These are phyloP conservation scores for Diaporthe amygdali DNA, from an alignment of 2,329 filamentous ascomycete species.

Conservation along the genomic window DNA sequence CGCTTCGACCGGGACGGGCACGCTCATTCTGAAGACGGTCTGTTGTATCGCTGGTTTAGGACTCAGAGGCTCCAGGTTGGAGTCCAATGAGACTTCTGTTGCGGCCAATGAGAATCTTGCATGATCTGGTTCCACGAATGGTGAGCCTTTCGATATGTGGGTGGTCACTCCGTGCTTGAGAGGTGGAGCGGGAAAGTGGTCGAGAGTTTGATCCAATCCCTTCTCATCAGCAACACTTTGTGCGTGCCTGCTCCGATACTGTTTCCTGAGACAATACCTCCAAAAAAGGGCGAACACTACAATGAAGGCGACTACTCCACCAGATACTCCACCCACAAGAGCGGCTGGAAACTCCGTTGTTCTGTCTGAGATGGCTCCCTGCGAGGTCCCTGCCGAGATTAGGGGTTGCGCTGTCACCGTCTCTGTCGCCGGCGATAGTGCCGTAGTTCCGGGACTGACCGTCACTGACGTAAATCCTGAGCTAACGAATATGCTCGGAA, in stretches of 20 bases:
- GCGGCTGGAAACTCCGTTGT: background rate
- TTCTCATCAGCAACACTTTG: background rate
- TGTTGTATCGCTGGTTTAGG: conserved; percentile 1
- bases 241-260: background rate
- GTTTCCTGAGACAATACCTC: background rate
- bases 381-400: background rate
- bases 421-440: background rate
- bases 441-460: background rate
- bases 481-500: background rate
- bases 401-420: background rate
- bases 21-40: background rate
- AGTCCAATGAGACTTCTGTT: background rate
- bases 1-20: background rate
- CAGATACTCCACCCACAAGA: background rate
- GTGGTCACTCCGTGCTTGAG: background rate
- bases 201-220: background rate
- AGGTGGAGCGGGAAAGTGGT: background rate
- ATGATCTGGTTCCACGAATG: background rate
- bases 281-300: background rate
- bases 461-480: background rate
- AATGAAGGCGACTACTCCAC: background rate
- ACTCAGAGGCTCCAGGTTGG: background rate
- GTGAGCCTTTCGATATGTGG: background rate
- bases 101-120: background rate
- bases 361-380: background rate